Base-by-base conservation (phyloP, 192 early-diverging fungal genomes). In the Dissophora ornata region DNA sequence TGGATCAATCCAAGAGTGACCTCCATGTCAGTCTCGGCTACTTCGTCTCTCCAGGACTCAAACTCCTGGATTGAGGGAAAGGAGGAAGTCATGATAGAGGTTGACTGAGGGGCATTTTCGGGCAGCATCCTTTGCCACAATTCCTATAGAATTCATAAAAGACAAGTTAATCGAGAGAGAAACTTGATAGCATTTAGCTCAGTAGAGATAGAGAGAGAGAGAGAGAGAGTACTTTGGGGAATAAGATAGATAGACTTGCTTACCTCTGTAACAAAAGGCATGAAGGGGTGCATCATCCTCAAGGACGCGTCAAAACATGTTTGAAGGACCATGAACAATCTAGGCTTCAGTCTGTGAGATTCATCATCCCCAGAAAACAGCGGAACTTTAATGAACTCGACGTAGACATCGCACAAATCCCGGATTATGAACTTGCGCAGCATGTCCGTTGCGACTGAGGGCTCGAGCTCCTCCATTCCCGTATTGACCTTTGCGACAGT, bases 261-360 rank as follows among this genome's bases (percentile, higher is more conserved):
- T 79, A 94, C 97, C 88, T 98, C 97, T 15, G 96, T 96, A 16
- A 98, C 75, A 71, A 96, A 98, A 16, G 97, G 97, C 97, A 98
- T 98, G 73, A 97, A 95, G 22, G 97, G 97, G 78, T 98, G 97
- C 54, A 96, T 81, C 25, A 95, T 82, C 25, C 92, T 87, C 51
- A 98, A 71, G 0, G 92, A 91, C 8, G 80, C 67, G 56, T 96
- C 93, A 67, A 94, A 62, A 52, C 91, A 94, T 0, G 85, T 88
- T 60, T 93, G 88, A 4, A 95, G 71, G 9, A 83, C 69, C 46
- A 46, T 68, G 11, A 83, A 81, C 57, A 80, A 86, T 62, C 81
- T 81, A 33, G 42, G 63, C 65, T 87, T 85, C 81, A 87, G 84
- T n/a, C 81, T 56, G 36, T 81, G 80, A 59, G 83, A 82, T 33